These are phyloP conservation scores for Middelhovenomyces tepae DNA, from an alignment of 805 yeast genomes.

Conservation along the genomic window DNA sequence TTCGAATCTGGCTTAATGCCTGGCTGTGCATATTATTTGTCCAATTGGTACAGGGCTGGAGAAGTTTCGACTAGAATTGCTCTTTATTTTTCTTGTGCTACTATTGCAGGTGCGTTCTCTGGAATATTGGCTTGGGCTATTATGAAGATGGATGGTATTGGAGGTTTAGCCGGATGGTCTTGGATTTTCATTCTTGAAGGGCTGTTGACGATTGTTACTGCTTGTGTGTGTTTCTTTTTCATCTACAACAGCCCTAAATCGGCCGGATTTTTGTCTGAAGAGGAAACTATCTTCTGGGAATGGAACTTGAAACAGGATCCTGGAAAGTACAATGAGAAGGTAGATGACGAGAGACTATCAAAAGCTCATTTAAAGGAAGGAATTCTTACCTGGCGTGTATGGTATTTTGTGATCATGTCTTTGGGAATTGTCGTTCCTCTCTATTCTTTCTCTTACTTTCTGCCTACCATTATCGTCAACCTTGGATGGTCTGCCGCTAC, in stretches of 20 bases:
- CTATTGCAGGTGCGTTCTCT: constrained; percentile 43
- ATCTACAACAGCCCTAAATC: constrained; percentile 42
- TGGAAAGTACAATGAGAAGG: constrained; percentile 34
- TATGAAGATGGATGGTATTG: constrained; percentile 30
- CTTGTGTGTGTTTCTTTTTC: constrained; percentile 30
- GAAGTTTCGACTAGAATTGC: constrained; percentile 34
- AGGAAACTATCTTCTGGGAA: constrained; percentile 2
- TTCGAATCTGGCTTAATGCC: constrained; percentile 35
- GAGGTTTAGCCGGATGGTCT: constrained; percentile 39
- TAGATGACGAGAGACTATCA: constrained; percentile 28
- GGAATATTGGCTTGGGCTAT: constrained; percentile 44
- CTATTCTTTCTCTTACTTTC: constrained; percentile 52
- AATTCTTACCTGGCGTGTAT: constrained; percentile 43
- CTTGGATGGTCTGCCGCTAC: constrained; percentile 40
- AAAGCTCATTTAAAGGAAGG: constrained; percentile 36
- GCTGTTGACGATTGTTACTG: constrained; percentile 25
- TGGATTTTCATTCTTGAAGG: constrained; percentile 47
- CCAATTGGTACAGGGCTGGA: constrained; percentile 30
- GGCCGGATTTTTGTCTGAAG: constrained; percentile 7
- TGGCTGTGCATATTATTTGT: constrained; percentile 29
- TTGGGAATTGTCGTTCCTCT: constrained; percentile 49
- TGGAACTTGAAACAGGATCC: constrained; percentile 7
- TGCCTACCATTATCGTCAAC: constrained; percentile 45
- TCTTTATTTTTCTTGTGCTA: constrained; percentile 37
- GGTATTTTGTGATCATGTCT: constrained; percentile 43